These are phyloP conservation scores for Debaryomyces sp. DNA, from an alignment of 1,139 yeast genomes.

Conservation along the genomic window DNA sequence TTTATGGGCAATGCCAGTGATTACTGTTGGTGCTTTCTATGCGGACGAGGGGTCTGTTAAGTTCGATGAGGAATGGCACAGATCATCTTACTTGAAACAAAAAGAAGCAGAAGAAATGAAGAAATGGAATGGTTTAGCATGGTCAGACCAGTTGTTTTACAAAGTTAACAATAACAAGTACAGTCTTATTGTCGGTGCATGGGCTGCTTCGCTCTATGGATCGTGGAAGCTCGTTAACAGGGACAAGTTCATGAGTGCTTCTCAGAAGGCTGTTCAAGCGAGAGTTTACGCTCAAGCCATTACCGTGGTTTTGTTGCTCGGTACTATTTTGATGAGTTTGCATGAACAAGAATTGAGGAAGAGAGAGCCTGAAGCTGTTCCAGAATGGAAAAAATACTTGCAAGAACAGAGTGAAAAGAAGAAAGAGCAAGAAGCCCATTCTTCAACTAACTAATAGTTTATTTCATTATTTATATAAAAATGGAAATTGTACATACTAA, in stretches of 20 bases:
- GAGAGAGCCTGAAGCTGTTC: slow-evolving; percentile 32
- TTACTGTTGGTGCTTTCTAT: slow-evolving; percentile 52
- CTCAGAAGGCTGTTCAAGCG: slow-evolving; percentile 88
- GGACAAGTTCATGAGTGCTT: slow-evolving; percentile 70
- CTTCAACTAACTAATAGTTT: not conserved
- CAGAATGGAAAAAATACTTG: slow-evolving; percentile 37
- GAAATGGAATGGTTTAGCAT: slow-evolving; percentile 48
- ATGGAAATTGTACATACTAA: not conserved
- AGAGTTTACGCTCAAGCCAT: slow-evolving; percentile 91
- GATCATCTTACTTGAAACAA: slow-evolving; percentile 19
- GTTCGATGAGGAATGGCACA: slow-evolving; percentile 55
- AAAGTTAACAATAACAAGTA: slow-evolving; percentile 62
- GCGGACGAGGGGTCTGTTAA: slow-evolving; percentile 63
- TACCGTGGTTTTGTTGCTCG: slow-evolving; percentile 63
- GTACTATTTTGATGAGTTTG: slow-evolving; percentile 60
- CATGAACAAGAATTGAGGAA: slow-evolving; percentile 52
- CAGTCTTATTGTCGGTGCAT: slow-evolving; percentile 69
- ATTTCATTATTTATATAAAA: not conserved
- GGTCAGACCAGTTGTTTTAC: slow-evolving; percentile 44
- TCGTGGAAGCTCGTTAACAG: slow-evolving; percentile 74
- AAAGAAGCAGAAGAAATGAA: slow-evolving; percentile 35
- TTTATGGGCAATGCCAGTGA: slow-evolving; percentile 61
- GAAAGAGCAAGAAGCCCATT: not conserved
- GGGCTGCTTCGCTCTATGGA: slow-evolving; percentile 88
- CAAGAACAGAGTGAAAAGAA: slow-evolving; percentile 18